Percentiles rank a stretch among this genome's conserved stretches.
These are phyloP conservation scores for Cajanus cajan DNA, from an alignment of 306 rosid species.

Conservation along the genomic window DNA sequence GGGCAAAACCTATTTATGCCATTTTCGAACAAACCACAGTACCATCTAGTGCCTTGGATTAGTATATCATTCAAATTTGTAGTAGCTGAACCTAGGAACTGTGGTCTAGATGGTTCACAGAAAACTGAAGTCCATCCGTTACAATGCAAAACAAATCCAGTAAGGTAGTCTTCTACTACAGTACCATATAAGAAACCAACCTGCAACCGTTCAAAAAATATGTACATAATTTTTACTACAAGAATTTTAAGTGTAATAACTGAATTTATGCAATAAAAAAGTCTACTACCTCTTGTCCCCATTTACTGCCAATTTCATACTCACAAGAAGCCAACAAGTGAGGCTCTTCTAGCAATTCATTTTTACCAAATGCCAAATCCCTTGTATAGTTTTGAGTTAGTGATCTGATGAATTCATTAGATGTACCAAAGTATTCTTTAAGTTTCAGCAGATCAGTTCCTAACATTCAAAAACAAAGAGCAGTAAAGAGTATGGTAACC, in stretches of 20 bases:
- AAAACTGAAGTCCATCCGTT: slow-evolving; percentile 73
- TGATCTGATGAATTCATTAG: slow-evolving; percentile 58
- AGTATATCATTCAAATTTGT: slow-evolving; percentile 58
- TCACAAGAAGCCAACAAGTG: slow-evolving; percentile 55
- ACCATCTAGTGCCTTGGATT: slow-evolving; percentile 67
- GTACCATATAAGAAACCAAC: slow-evolving; percentile 62
- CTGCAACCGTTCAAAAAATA: slow-evolving; percentile 34
- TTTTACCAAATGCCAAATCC: not conserved
- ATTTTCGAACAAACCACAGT: slow-evolving; percentile 57
- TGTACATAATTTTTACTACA: not conserved
- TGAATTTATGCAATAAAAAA: not conserved
- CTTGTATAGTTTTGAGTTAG: slow-evolving; percentile 29
- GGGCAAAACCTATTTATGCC: slow-evolving; percentile 61
- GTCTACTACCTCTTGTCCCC: slow-evolving; percentile 60
- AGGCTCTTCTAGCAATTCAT: slow-evolving; percentile 34
- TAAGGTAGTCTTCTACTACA: slow-evolving; percentile 59
- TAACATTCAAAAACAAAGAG: slow-evolving; percentile 22
- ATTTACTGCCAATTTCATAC: slow-evolving; percentile 55
- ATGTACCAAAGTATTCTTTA: slow-evolving; percentile 46
- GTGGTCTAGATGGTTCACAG: slow-evolving; percentile 55
- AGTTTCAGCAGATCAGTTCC: slow-evolving; percentile 42
- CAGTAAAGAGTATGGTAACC: not conserved
- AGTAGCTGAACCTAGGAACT: slow-evolving; percentile 58
- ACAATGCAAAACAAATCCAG: slow-evolving; percentile 58
- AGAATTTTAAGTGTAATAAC: not conserved